Conservation (phyloP, 2,329 filamentous ascomycete genomes). For the Nemania sp. region DNA sequence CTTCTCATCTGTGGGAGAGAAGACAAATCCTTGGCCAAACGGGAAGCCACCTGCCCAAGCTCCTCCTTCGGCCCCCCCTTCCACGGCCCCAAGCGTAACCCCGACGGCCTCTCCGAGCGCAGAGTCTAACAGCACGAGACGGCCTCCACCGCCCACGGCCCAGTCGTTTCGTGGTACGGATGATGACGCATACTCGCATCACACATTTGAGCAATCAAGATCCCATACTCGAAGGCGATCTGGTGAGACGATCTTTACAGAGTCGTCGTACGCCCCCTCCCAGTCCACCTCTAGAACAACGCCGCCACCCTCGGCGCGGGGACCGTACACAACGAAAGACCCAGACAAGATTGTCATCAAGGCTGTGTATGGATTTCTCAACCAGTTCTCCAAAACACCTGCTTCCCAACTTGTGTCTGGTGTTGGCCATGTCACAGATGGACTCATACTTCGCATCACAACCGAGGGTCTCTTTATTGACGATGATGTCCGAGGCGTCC, state of each 20-base stretch:
- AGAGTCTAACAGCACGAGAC: slow-evolving; percentile 32
- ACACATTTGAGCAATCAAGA: slow-evolving; percentile 75
- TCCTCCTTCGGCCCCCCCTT: slow-evolving; percentile 37
- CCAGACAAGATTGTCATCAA: slow-evolving; percentile 96
- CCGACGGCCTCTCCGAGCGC: slow-evolving; percentile 19
- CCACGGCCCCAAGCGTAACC: slow-evolving; percentile 8
- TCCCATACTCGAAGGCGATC: slow-evolving; percentile 63
- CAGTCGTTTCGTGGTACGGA: slow-evolving; percentile 64
- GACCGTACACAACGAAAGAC: slow-evolving; percentile 83
- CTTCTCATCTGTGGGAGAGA: slow-evolving; percentile 68
- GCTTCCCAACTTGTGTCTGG: slow-evolving; percentile 87
- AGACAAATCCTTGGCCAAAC: slow-evolving; percentile 71
- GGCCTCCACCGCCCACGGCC: slow-evolving; percentile 48
- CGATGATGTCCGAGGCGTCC: slow-evolving; percentile 86
- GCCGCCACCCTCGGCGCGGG: slow-evolving; percentile 77
- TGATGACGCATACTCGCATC: slow-evolving; percentile 72
- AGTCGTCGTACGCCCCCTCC: slow-evolving; percentile 84
- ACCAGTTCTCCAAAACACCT: slow-evolving; percentile 84
- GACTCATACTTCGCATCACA: slow-evolving; percentile 86
- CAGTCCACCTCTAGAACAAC: slow-evolving; percentile 83
- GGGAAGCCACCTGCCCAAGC: slow-evolving; percentile 55
- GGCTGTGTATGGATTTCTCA: slow-evolving; percentile 91
- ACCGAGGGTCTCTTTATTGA: slow-evolving; percentile 97
- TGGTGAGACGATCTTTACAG: slow-evolving; percentile 74
- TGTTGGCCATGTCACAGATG: slow-evolving; percentile 85